Evolutionary conservation across 371 early-diverging fungal genomes (phyloP).

Genomic region (Chytridiales sp.): DNA sequence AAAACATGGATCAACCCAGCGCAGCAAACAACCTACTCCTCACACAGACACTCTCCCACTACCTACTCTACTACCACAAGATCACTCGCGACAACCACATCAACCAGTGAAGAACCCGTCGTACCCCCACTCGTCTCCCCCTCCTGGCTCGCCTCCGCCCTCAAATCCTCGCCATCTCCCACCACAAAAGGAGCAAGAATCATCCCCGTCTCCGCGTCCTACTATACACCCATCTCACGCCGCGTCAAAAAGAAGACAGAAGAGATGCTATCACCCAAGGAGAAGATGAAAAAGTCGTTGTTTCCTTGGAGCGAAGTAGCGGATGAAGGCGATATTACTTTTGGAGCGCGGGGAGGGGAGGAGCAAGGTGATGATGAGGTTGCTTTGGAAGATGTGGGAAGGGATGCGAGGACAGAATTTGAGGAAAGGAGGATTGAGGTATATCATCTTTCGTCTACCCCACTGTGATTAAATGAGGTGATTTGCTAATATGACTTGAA

Average conservation of each 20-base stretch:
- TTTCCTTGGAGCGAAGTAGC: not conserved
- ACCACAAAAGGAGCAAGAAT: not conserved
- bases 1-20: too few relatives aligned
- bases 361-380: conserved; percentile 7
- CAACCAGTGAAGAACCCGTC: too few relatives aligned
- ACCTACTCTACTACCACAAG: too few relatives aligned
- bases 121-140: too few relatives aligned
- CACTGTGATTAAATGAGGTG: too few relatives aligned
- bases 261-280: not conserved
- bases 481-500: too few relatives aligned
- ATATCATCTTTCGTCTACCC: not conserved
- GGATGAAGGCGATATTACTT: not conserved
- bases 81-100: too few relatives aligned
- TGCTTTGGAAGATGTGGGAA: not conserved
- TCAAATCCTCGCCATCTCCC: too few relatives aligned
- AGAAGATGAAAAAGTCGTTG: not conserved
- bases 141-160: too few relatives aligned
- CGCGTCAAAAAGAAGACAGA: not conserved
- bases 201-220: not conserved
- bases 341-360: not conserved
- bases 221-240: not conserved
- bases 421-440: conserved; percentile 1
- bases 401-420: conserved; percentile 2
- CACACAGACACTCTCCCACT: too few relatives aligned
- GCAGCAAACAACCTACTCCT: too few relatives aligned